These are phyloP conservation scores for Colletotrichum horii DNA, from an alignment of 2,329 filamentous ascomycete genomes.

Conservation along the genomic window DNA sequence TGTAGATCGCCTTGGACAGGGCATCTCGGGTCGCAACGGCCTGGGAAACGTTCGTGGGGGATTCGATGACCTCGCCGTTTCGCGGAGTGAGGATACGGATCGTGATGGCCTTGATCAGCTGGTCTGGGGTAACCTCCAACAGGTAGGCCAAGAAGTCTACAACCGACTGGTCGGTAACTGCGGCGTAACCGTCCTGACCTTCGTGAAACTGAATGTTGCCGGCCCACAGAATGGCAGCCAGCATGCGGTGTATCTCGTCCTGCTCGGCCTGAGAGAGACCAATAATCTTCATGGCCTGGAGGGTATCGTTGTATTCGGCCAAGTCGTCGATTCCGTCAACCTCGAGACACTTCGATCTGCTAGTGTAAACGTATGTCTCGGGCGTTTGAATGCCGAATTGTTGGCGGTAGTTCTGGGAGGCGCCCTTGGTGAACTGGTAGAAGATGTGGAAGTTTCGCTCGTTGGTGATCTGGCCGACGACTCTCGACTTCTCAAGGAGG, in stretches of 20 bases:
- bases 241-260: slow-evolving; percentile 95
- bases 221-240: slow-evolving; percentile 90
- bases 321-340: slow-evolving; percentile 93
- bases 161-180: slow-evolving; percentile 86
- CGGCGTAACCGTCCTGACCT: slow-evolving; percentile 87
- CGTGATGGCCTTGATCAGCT: slow-evolving; percentile 86
- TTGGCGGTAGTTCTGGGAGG: slow-evolving; percentile 83
- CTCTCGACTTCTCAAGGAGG: slow-evolving; percentile 90
- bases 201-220: slow-evolving; percentile 93
- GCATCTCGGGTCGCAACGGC: slow-evolving; percentile 88
- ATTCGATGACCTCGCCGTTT: slow-evolving; percentile 71
- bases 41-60: slow-evolving; percentile 85
- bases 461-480: slow-evolving; percentile 92
- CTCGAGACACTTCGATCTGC: slow-evolving; percentile 91
- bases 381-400: slow-evolving; percentile 91
- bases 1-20: slow-evolving; percentile 93
- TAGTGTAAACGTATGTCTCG: slow-evolving; percentile 92
- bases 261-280: slow-evolving; percentile 88
- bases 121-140: slow-evolving; percentile 81
- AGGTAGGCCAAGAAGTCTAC: slow-evolving; percentile 95
- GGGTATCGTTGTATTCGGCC: slow-evolving; percentile 85
- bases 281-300: slow-evolving; percentile 95
- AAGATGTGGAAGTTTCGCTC: slow-evolving; percentile 99
- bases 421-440: slow-evolving; percentile 97
- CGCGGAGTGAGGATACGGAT: slow-evolving; percentile 80